Evolutionary conservation across 2,329 filamentous ascomycete species (phyloP), one percentile per base, ranked within the genome.

Genomic region (Fusarium sp.): DNA sequence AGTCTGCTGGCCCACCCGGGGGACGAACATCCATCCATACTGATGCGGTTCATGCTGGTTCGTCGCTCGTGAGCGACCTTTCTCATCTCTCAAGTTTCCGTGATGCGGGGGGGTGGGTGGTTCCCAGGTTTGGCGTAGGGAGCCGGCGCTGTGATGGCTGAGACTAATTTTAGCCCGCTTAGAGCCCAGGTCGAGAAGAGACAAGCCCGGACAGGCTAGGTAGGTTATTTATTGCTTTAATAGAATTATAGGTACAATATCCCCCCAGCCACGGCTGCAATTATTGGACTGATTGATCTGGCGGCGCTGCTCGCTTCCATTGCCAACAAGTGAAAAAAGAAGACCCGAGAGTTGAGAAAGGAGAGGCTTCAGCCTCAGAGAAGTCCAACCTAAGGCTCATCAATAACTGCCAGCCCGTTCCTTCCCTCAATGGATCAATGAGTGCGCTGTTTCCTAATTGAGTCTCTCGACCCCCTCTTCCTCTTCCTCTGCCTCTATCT

Each of bases 141-240:
- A 65, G 60, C 60, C 50, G 38, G 62, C 64, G 68, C 64, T 70
- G 70, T 70, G 63, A 57, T 66, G 50, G 51, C 58, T 69, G 51
- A 56, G 49, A 55, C 68, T 71, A 68, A 72, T 73, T 73, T 72
- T 68, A 72, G 72, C 64, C 20, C 42, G 42, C 25, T 46, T 46
- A 23, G 42, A 58, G 66, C 16, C 44, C 58, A 56, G 58, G 54
- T 61, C 63, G 60, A 69, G 53, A 73, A 69, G 53, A 73, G 58
- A 62, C 57, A 62, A 51, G 66, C 49, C 68, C 58, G 69, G n/a
- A 23, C 57, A 54, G 20, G 49, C 55, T 56, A 31, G 54, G 11
- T 56, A 50, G 55, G 14, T 14, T 31, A 51, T 51, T 33, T 33
- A 44, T 44, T 29, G 51, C 10, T 11, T 11, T 5, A 62, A 51